A percentile compares a stretch with the other conserved stretches of the same genome.
These are phyloP conservation scores for Cladosporium oxysporum DNA, from an alignment of 2,329 filamentous ascomycete genomes.

Conservation along the genomic window DNA sequence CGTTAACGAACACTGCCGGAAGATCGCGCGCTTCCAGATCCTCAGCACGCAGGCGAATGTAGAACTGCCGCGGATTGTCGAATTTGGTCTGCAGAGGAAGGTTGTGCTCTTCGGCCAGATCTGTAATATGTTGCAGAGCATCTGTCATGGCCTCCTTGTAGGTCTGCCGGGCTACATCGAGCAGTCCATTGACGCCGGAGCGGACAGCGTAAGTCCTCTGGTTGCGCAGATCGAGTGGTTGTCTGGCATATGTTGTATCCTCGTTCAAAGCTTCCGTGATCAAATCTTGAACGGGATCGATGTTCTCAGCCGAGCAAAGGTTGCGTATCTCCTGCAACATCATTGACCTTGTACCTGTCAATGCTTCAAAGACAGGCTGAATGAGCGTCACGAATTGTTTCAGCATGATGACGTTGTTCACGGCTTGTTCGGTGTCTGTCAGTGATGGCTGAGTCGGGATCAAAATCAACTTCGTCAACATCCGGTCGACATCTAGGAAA, in stretches of 20 bases:
- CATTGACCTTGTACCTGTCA: conserved; percentile 63
- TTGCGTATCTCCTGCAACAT: conserved; percentile 68
- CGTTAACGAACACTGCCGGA: conserved; percentile 75
- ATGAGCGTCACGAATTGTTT: conserved; percentile 78
- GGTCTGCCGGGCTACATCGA: conserved; percentile 84
- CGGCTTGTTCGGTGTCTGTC: conserved; percentile 71
- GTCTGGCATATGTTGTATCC: conserved; percentile 75
- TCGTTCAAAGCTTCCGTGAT: conserved; percentile 75
- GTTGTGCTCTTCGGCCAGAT: conserved; percentile 61
- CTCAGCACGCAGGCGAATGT: conserved; percentile 63
- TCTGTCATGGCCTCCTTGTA: conserved; percentile 88
- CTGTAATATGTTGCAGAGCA: conserved; percentile 68
- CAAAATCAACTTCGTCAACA: conserved; percentile 82
- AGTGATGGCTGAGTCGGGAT: conserved; percentile 67
- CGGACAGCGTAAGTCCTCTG: conserved; percentile 89
- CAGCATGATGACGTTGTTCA: conserved; percentile 83
- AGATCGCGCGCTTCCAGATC: conserved; percentile 64
- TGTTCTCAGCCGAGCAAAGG: conserved; percentile 66
- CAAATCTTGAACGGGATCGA: conserved; percentile 60
- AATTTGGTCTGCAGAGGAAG: conserved; percentile 70
- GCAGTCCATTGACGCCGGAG: conserved; percentile 78
- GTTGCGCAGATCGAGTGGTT: conserved; percentile 82
- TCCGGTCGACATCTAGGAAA: conserved; percentile 76
- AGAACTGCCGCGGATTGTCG: conserved; percentile 78
- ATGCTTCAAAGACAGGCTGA: conserved; percentile 65